Conservation (phyloP, 495 filamentous ascomycete species). For the Penicillium soppii region DNA sequence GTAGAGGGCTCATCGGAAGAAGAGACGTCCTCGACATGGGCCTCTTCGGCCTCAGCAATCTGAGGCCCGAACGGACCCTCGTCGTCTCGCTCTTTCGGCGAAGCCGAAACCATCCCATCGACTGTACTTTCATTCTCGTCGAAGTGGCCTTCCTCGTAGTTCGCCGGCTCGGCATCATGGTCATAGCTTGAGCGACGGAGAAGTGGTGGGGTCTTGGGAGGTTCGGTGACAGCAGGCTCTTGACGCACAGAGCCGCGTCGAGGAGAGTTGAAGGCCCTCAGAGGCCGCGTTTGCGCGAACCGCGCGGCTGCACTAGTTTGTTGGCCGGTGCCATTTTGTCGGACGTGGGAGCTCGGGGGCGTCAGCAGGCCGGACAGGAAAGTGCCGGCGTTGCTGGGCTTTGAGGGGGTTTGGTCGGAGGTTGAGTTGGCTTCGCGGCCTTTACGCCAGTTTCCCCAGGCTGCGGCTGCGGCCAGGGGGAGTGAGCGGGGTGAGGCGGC, state of each 20-base stretch:
- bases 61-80: constrained; percentile 40
- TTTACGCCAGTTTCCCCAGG: constrained; percentile 84
- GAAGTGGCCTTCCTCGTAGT: constrained; percentile 34
- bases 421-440: constrained; percentile 46
- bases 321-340: constrained; percentile 47
- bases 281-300: constrained; percentile 41
- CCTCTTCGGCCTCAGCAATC: constrained; percentile 18
- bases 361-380: constrained; percentile 80
- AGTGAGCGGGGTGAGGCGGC: constrained; percentile 77
- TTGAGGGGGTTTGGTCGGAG: constrained; percentile 64
- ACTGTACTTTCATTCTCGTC: constrained; percentile 44
- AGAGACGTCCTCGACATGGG: background rate
- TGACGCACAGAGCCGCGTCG: constrained; percentile 33
- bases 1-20: constrained; percentile 3
- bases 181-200: constrained; percentile 69
- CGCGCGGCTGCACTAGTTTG: constrained; percentile 42
- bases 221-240: constrained; percentile 36
- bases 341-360: constrained; percentile 68
- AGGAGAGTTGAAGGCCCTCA: constrained; percentile 34
- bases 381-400: constrained; percentile 47
- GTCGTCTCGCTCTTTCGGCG: constrained; percentile 30
- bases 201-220: constrained; percentile 67
- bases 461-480: constrained; percentile 77
- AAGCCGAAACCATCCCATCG: constrained; percentile 39
- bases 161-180: constrained; percentile 59